Conservation (phyloP, 345 rosid species). For the Carallia brachiata region DNA sequence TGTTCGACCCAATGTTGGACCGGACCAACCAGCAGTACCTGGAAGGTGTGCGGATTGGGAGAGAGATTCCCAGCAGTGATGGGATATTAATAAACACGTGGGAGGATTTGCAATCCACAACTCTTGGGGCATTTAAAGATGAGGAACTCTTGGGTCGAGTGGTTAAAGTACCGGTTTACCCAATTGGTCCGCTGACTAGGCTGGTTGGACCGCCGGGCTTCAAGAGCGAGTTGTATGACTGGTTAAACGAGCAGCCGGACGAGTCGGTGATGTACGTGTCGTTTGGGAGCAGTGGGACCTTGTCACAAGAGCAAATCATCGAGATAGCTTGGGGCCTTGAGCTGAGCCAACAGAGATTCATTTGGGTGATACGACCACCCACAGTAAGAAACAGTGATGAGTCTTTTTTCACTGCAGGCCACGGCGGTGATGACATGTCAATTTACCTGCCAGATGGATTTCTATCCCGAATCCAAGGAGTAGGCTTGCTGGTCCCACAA, state of each 20-base stretch:
- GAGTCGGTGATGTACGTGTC: conserved; percentile 49
- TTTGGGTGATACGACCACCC: conserved; percentile 48
- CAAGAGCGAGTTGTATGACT: conserved; percentile 1
- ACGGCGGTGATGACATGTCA: conserved; percentile 7
- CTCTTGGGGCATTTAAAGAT: conserved; percentile 14
- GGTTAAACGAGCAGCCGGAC: conserved; percentile 41
- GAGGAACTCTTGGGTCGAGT: neutral
- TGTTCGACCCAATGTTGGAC: neutral
- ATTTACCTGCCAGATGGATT: conserved; percentile 50
- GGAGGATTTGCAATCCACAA: conserved; percentile 11
- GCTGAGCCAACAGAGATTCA: conserved; percentile 34
- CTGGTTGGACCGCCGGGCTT: neutral
- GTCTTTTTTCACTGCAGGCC: conserved; percentile 24
- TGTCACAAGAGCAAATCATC: conserved; percentile 29
- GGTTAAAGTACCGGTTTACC: neutral
- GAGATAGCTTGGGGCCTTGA: conserved; percentile 54
- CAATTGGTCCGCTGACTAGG: conserved; percentile 12
- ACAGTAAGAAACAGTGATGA: neutral
- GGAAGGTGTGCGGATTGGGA: neutral
- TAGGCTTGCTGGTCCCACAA: conserved; percentile 41
- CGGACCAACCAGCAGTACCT: neutral
- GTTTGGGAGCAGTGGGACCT: conserved; percentile 42
- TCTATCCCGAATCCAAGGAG: conserved; percentile 27
- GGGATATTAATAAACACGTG: conserved; percentile 23
- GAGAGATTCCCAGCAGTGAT: neutral